Percentiles rank a stretch among this genome's conserved stretches.
phyloP scores from a whole-genome alignment of 2,329 filamentous ascomycete genomes.

The Dendrostoma leiphaemia region DNA sequence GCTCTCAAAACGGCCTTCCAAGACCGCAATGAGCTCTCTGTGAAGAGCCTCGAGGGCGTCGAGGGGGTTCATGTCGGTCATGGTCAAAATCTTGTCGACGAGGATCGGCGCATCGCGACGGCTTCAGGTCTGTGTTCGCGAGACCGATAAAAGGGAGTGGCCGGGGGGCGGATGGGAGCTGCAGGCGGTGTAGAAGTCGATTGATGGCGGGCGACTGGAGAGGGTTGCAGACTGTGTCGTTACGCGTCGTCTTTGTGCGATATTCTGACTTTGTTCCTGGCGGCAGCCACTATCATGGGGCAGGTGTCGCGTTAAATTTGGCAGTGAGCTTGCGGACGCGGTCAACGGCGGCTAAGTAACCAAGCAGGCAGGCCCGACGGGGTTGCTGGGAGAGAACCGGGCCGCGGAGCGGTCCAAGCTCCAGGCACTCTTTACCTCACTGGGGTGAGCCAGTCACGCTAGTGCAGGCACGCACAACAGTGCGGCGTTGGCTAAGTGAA shows the following conservation, averaged over 20 bases:
- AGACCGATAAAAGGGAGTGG: too few species aligned
- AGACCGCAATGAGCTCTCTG: constrained; percentile 76
- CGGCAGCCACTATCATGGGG: not conserved
- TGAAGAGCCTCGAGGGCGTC: constrained; percentile 81
- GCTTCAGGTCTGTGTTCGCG: not conserved
- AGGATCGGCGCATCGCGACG: constrained; percentile 14
- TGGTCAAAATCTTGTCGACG: constrained; percentile 34
- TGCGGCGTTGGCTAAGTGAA: too few species aligned
- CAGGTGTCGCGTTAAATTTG: constrained; percentile 19
- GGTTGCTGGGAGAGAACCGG: not conserved
- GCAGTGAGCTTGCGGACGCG: constrained; percentile 13
- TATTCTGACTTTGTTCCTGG: constrained; percentile 7
- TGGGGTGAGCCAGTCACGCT: not conserved
- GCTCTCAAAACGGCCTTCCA: constrained; percentile 60
- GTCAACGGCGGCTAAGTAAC: not conserved
- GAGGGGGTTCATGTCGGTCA: constrained; percentile 73
- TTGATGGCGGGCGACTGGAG: too few species aligned
- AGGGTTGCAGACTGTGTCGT: too few species aligned
- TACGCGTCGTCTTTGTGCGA: not conserved
- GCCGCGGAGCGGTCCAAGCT: constrained; percentile 1
- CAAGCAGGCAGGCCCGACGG: constrained; percentile 1
- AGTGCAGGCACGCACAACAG: too few species aligned
- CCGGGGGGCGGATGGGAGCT: not conserved
- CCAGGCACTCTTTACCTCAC: not conserved
- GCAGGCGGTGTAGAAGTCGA: too few species aligned